phyloP scores from a whole-genome alignment of 2,329 filamentous ascomycete species.

The Fusarium sp. region DNA sequence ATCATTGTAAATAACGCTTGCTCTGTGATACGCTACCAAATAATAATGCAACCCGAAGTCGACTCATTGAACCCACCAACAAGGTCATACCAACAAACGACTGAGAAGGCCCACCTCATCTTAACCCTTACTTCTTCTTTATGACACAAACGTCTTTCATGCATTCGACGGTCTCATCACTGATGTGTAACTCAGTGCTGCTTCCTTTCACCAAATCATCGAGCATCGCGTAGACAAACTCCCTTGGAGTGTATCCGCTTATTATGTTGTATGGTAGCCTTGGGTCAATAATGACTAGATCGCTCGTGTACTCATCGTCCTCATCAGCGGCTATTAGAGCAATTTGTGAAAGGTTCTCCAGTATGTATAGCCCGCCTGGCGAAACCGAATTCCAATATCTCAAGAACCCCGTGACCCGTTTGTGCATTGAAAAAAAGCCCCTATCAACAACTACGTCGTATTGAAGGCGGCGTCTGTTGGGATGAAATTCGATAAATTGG shows the following conservation, averaged over 20 bases:
- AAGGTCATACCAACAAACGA: not conserved
- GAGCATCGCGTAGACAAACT: slow-evolving; percentile 47
- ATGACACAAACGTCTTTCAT: slow-evolving; percentile 45
- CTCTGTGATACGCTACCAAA: slow-evolving; percentile 8
- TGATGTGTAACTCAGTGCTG: slow-evolving; percentile 37
- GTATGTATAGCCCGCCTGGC: slow-evolving; percentile 54
- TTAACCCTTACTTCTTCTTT: not conserved
- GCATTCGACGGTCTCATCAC: slow-evolving; percentile 50
- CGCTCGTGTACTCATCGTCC: slow-evolving; percentile 6
- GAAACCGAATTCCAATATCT: slow-evolving; percentile 55
- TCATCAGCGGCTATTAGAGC: slow-evolving; percentile 11
- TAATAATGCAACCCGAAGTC: not conserved
- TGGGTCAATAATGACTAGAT: not conserved
- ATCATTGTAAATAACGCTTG: slow-evolving; percentile 6
- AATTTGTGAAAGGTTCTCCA: slow-evolving; percentile 50
- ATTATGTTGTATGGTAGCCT: not conserved
- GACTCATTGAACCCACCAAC: not conserved
- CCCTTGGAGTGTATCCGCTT: not conserved
- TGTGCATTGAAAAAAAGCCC: slow-evolving; percentile 55
- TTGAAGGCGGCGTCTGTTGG: not conserved
- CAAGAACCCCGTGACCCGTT: slow-evolving; percentile 54
- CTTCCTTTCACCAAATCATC: slow-evolving; percentile 46
- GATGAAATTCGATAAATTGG: not conserved
- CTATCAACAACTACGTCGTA: slow-evolving; percentile 58
- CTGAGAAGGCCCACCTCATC: not conserved